Evolutionary conservation across 768 basidiomycete species (phyloP), one percentile per base, ranked within the genome.

Genomic region (Rhodotorula diobovata): DNA sequence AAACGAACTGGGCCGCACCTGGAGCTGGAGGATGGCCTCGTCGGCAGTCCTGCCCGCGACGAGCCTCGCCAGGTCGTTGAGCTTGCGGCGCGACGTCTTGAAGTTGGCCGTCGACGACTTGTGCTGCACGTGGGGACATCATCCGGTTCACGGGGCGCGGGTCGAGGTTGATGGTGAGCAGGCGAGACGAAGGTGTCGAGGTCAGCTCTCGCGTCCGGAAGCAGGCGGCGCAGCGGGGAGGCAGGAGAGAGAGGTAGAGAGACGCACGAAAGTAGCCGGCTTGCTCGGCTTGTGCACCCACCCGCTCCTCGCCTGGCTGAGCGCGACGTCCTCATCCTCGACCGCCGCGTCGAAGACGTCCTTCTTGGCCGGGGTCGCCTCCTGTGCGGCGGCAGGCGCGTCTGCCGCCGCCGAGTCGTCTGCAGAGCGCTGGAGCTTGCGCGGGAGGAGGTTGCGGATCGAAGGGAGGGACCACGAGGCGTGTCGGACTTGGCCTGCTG

Each of bases 1-100:
- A 35, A 34, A 23, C 15, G 50, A 16, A 28, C 14, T 54, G 4
- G 37, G 32, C 35, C 68, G 61, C 81, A 96, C 97, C 79, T 90
- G 86, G 91, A 98, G 94, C 77, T 99, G 95, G 67, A 97, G 83
- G 79, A 99, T 95, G 46, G 95, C 95, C 75, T 89, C 87, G 82
- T 97, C 94, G 70, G 97, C 89, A 28, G 94, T 93, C 76, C 92
- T 89, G 30, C 91, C 90, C 5, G 90, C 85, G 73, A 99, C 90
- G 80, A 96, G 91, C 41, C 87, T 85, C 16, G 81, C 89, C 53
- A 99, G 84, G 83, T 88, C 86, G 80, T 95, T 94, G 67, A 99
- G 84, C 80, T 97, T 99, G 66, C 94, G 86, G 8, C 79, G 80
- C 5, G 93, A 95, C 54, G 93, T 91, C 81, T 93, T 94, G 84